Conservation (phyloP, 768 basidiomycete species). For the Thelephora ganbajun region DNA sequence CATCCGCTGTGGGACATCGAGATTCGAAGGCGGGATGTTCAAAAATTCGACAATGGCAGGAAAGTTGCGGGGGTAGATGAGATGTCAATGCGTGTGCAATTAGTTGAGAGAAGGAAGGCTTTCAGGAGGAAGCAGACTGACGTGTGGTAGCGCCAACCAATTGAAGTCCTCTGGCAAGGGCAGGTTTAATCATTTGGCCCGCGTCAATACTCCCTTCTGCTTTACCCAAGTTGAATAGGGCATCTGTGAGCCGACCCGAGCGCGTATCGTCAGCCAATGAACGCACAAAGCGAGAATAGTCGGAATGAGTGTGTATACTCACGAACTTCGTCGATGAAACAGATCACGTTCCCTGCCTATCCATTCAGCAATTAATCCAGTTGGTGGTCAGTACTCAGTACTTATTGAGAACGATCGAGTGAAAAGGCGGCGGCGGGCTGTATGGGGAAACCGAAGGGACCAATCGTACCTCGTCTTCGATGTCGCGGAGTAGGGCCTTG, state of each 20-base stretch:
- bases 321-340: slow-evolving; percentile 94
- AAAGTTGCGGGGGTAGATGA: too few relatives aligned
- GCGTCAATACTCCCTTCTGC: slow-evolving; percentile 87
- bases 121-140: slow-evolving; percentile 20
- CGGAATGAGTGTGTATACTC: slow-evolving; percentile 19
- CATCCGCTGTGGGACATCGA: slow-evolving; percentile 41
- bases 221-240: slow-evolving; percentile 79
- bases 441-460: slow-evolving; percentile 5
- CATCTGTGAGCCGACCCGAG: slow-evolving; percentile 27
- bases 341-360: slow-evolving; percentile 62
- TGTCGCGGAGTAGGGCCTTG: slow-evolving; percentile 80
- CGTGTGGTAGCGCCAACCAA: slow-evolving; percentile 87
- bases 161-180: slow-evolving; percentile 74
- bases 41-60: not conserved
- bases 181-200: slow-evolving; percentile 88
- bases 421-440: slow-evolving; percentile 11
- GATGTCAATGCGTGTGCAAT: too few relatives aligned
- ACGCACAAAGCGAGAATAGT: not conserved
- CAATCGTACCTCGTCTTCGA: slow-evolving; percentile 58
- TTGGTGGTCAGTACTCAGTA: too few relatives aligned
- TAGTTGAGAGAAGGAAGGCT: too few relatives aligned
- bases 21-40: not conserved
- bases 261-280: not conserved
- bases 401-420: not conserved
- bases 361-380: slow-evolving; percentile 8